These are phyloP conservation scores for Apiotrichum gamsii DNA, from an alignment of 1,284 basidiomycete species.

Conservation along the genomic window DNA sequence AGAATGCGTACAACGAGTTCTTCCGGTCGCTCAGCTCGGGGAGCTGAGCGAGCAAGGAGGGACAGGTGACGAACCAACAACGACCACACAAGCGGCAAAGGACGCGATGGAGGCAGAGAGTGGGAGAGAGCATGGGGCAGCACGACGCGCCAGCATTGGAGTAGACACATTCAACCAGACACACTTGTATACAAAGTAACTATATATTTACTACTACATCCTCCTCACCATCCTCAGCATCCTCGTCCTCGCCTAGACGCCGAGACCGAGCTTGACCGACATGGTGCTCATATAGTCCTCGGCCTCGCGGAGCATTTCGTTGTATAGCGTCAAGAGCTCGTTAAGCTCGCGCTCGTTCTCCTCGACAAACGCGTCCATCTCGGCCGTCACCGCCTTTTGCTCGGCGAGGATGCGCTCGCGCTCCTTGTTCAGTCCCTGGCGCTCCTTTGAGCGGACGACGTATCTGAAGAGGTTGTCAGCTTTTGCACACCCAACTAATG, in stretches of 20 bases:
- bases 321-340: conserved; percentile 69
- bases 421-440: conserved; percentile 25
- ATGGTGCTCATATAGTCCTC: conserved; percentile 45
- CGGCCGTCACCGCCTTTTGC: conserved; percentile 29
- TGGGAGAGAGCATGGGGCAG: neutral
- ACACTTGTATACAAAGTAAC: neutral
- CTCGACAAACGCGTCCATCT: conserved; percentile 69
- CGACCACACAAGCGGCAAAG: too few species aligned
- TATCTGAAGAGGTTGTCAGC: conserved; percentile 22
- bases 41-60: neutral
- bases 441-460: conserved; percentile 25
- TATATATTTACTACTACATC: neutral
- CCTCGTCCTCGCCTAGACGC: too few species aligned
- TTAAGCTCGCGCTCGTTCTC: conserved; percentile 66
- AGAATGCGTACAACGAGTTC: conserved; percentile 93
- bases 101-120: neutral
- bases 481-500: too few species aligned
- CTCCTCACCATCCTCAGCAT: too few species aligned
- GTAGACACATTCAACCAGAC: neutral
- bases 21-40: conserved; percentile 63
- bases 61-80: neutral
- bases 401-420: conserved; percentile 26
- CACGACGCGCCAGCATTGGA: neutral
- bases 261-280: conserved; percentile 36
- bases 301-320: conserved; percentile 64